Percentiles rank a stretch among this genome's conserved stretches.
phyloP scores from a whole-genome alignment of 768 basidiomycete species.

The Lentinula lateritia region DNA sequence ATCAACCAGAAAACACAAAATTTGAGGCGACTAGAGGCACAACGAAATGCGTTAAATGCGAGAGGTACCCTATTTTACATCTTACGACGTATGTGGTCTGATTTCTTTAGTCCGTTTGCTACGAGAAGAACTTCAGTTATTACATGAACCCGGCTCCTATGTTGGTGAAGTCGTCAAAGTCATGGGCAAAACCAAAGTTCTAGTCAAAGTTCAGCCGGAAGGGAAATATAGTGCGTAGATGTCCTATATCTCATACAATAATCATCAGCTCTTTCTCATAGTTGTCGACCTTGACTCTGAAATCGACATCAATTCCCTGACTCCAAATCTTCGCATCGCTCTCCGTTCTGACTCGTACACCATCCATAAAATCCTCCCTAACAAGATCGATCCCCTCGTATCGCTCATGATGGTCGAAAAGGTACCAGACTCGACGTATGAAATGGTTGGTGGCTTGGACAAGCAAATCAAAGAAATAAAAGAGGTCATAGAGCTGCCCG shows the following conservation, averaged over 20 bases:
- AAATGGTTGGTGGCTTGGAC: conserved; percentile 99
- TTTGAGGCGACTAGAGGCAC: conserved; percentile 89
- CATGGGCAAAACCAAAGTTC: conserved; percentile 98
- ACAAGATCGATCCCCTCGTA: conserved; percentile 97
- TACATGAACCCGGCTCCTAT: conserved; percentile 95
- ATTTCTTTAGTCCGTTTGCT: conserved; percentile 67
- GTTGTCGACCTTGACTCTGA: conserved; percentile 93
- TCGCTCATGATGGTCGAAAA: conserved; percentile 99
- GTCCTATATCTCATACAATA: not conserved
- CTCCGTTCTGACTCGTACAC: conserved; percentile 95
- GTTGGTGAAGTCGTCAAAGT: conserved; percentile 98
- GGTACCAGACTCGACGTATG: conserved; percentile 98
- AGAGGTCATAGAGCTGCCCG: conserved; percentile 78
- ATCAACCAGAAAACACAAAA: conserved; percentile 98
- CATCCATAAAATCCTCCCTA: conserved; percentile 93
- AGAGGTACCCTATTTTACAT: conserved; percentile 51
- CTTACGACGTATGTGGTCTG: not conserved
- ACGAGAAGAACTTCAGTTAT: conserved; percentile 85
- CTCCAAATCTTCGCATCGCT: conserved; percentile 86
- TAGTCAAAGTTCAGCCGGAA: conserved; percentile 98
- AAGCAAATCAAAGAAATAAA: conserved; percentile 98
- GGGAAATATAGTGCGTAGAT: conserved; percentile 90
- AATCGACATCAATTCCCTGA: conserved; percentile 75
- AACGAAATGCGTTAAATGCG: conserved; percentile 94
- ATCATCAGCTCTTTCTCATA: conserved; percentile 20